phyloP scores from a whole-genome alignment of 1,284 basidiomycete species.

The Ganoderma resinaceum region DNA sequence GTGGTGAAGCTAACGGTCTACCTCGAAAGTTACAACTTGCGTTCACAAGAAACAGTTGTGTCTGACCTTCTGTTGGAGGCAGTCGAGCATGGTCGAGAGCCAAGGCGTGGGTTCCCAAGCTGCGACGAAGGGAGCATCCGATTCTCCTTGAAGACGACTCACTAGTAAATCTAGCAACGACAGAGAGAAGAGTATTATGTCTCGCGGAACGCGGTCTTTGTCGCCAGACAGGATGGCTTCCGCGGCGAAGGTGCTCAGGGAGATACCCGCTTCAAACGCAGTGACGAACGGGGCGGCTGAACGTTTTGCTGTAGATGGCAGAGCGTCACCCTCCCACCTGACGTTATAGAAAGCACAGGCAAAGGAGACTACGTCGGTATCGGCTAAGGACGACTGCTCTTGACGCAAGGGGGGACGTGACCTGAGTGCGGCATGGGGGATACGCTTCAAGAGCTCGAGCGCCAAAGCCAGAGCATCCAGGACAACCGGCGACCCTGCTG shows the following conservation, averaged over 20 bases:
- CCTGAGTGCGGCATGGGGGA: constrained; percentile 57
- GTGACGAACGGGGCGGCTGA: constrained; percentile 58
- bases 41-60: background rate
- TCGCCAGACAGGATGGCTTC: constrained; percentile 43
- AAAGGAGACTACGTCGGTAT: constrained; percentile 55
- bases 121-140: constrained; percentile 43
- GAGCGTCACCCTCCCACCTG: constrained; percentile 23
- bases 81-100: constrained; percentile 57
- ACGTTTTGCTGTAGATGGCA: constrained; percentile 35
- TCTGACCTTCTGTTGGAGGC: constrained; percentile 61
- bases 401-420: constrained; percentile 55
- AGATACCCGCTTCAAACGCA: constrained; percentile 59
- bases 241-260: constrained; percentile 55
- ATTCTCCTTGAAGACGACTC: constrained; percentile 46
- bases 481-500: constrained; percentile 43
- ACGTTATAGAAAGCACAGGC: constrained; percentile 68
- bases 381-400: constrained; percentile 37
- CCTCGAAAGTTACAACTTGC: background rate
- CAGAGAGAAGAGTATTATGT: constrained; percentile 57
- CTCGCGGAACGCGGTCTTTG: constrained; percentile 45
- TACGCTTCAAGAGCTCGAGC: constrained; percentile 59
- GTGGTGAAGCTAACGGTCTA: constrained; percentile 70
- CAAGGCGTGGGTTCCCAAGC: constrained; percentile 65
- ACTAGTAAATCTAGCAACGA: constrained; percentile 58
- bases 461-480: constrained; percentile 58